Base-by-base conservation (phyloP, 306 rosid species). In the Erythrophleum fordii region DNA sequence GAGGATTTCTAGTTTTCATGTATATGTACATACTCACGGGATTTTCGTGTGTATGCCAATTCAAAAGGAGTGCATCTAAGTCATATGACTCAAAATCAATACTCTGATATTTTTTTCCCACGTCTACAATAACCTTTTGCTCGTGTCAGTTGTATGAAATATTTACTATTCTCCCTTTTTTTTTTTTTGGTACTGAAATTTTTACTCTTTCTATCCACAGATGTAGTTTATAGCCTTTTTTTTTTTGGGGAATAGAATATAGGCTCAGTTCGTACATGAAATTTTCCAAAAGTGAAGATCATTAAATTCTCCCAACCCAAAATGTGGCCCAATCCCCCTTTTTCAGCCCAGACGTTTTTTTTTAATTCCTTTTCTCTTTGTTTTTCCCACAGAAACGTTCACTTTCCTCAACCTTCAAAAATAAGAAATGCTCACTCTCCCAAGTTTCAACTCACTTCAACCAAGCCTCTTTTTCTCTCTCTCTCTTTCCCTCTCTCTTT, bases 291-390 rank as follows among this genome's bases (percentile, higher is more conserved):
- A 39, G 29, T 11, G 5, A 41, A 25, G 11, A 20, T 5, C 16
- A 42, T 12, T 20, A 42, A 42, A 41, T 39, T 39, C 71, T 35
- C 22, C 71, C 28, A 5, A 48, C 9, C 58, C 22, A 1, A 44
- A 26, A 46, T 34, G 14, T 35, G 78, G 51, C 78, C 80, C 82
- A 72, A 77, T 62, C 18, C 28, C 25, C 5, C 28, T 3, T 48
- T 35, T 51, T n/a, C 29, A 75, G 77, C 81, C 85, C 79, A 73
- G 23, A n/a, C 1, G 11, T 22, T 34, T 39, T 64, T 8, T 14
- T 35, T 65, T 37, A 22, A 3, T n/a, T 9, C 23, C 9, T 0
- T 2, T 10, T 37, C 22, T n/a, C n/a, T n/a, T n/a, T n/a, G 25
- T 66, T 22, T 66, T 68, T 42, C 52, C 41, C n/a, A 41, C 52